These are phyloP conservation scores for Ambrosiella beaveri DNA, from an alignment of 2,329 filamentous ascomycete species.

Conservation along the genomic window DNA sequence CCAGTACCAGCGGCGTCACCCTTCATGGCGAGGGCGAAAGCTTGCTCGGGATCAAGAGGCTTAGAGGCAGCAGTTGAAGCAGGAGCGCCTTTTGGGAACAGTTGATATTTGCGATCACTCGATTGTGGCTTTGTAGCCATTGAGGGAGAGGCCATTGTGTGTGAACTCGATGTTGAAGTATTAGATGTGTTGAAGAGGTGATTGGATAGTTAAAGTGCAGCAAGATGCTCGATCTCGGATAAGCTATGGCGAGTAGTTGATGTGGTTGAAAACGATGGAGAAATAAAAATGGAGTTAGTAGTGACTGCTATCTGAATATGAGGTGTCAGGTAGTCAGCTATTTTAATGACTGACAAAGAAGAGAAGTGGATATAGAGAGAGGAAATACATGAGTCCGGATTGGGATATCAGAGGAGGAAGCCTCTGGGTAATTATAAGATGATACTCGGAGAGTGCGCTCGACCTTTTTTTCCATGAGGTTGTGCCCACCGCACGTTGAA, in stretches of 20 bases:
- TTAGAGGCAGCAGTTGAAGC: conserved; percentile 20
- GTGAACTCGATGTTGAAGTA: not conserved
- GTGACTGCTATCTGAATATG: not conserved
- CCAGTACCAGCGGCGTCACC: conserved; percentile 24
- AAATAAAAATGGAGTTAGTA: not conserved
- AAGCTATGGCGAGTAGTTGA: not conserved
- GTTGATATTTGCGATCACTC: conserved; percentile 36
- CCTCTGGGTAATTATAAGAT: conserved; percentile 1
- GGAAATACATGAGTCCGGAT: not conserved
- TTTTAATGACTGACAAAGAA: conserved; percentile 2
- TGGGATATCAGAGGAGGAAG: not conserved
- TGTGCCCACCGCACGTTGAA: not conserved
- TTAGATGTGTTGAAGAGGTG: not conserved
- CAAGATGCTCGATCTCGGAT: not conserved
- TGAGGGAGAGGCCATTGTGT: not conserved
- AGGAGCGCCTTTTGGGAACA: conserved; percentile 36
- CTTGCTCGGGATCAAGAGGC: conserved; percentile 33
- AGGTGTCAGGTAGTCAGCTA: not conserved
- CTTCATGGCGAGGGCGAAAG: conserved; percentile 28
- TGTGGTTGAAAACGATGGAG: not conserved
- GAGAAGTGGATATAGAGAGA: not conserved
- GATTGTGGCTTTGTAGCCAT: not conserved
- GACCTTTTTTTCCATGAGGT: not conserved
- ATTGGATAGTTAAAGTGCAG: not conserved
- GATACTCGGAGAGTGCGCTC: not conserved